A percentile compares a stretch with the other conserved stretches of the same genome.
phyloP scores from a whole-genome alignment of 148 eudicot genomes.

The Rhododendron simsii region DNA sequence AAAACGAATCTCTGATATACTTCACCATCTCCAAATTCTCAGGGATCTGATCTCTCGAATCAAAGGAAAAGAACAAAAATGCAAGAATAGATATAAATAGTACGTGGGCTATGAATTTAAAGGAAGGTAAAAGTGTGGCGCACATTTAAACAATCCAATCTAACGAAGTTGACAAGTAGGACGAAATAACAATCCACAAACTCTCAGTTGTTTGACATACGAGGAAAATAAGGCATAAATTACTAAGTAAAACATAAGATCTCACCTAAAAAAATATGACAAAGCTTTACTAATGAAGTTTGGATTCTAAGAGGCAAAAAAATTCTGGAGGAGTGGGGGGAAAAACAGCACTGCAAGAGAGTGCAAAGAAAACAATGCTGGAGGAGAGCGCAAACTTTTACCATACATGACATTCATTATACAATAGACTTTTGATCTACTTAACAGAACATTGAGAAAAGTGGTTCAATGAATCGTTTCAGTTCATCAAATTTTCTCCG shows the following conservation, averaged over 20 bases:
- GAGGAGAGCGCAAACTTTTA: not conserved
- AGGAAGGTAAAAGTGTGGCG: not conserved
- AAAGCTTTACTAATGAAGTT: not conserved
- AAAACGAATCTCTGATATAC: constrained; percentile 50
- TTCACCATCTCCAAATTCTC: constrained; percentile 63
- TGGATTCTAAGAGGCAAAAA: not conserved
- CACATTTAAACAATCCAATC: not conserved
- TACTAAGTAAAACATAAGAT: not conserved
- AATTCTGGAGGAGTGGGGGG: not conserved
- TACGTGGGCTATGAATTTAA: not conserved
- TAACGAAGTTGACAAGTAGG: not conserved
- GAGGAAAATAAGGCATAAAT: not conserved
- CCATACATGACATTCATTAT: not conserved
- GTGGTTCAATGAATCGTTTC: not conserved
- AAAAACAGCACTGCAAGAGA: not conserved
- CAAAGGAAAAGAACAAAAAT: not conserved
- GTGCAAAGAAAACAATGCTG: not conserved
- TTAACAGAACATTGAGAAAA: not conserved
- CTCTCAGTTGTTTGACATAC: not conserved
- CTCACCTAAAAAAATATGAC: not conserved
- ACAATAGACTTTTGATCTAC: not conserved
- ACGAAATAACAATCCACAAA: not conserved
- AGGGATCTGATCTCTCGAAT: constrained; percentile 28
- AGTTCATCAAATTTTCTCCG: not conserved
- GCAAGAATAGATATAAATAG: not conserved